A percentile compares a stretch with the other conserved stretches of the same genome.
These are phyloP conservation scores for Nemania diffusa DNA, from an alignment of 2,329 filamentous ascomycete genomes.

Conservation along the genomic window DNA sequence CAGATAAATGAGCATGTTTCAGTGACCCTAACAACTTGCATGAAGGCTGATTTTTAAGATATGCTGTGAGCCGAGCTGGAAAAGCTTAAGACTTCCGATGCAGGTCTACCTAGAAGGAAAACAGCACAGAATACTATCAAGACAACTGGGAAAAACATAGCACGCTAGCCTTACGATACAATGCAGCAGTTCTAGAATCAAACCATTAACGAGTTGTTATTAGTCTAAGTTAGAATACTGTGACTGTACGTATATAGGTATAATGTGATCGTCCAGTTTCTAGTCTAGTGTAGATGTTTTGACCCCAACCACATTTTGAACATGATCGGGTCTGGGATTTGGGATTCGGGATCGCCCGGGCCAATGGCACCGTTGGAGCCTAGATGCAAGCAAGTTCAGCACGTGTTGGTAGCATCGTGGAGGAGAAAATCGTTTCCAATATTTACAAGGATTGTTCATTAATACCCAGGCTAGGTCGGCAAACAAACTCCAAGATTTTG, in stretches of 20 bases:
- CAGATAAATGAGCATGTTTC: conserved; percentile 11
- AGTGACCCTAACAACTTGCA: background rate
- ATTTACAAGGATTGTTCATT: conserved; percentile 24
- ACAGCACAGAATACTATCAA: too few species aligned
- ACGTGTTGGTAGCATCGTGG: conserved; percentile 32
- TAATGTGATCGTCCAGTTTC: background rate
- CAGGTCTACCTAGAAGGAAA: background rate
- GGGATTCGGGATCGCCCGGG: conserved; percentile 33
- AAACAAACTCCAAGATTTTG: conserved; percentile 11
- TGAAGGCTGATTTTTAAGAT: conserved; percentile 1
- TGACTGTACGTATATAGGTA: too few species aligned
- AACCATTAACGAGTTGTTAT: background rate
- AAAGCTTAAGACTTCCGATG: background rate
- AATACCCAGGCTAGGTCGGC: conserved; percentile 9
- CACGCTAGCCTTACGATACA: background rate
- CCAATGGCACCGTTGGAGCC: conserved; percentile 26
- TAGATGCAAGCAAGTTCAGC: conserved; percentile 35
- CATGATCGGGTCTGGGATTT: conserved; percentile 21
- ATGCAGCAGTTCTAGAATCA: background rate
- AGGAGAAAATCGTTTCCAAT: conserved; percentile 28
- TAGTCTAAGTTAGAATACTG: background rate
- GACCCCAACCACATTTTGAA: conserved; percentile 7
- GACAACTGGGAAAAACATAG: background rate
- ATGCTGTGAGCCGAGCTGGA: background rate
- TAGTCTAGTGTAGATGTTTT: background rate